Evolutionary conservation across 345 rosid genomes (phyloP), one percentile per base, ranked within the genome.

Genomic region (Acer campestre): DNA sequence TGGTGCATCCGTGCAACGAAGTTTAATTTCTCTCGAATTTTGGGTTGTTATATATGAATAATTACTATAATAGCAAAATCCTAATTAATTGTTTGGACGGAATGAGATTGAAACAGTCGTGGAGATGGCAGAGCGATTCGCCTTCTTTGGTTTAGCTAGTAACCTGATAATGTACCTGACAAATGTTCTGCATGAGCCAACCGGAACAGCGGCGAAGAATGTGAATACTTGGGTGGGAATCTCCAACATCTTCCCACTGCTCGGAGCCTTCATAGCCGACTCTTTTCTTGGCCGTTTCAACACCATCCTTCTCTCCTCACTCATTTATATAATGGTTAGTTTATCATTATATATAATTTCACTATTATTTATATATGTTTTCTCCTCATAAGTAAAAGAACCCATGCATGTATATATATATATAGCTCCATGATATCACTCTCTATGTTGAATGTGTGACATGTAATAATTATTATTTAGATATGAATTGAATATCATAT

Each of bases 261-360:
- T 92, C 1, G 99, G 99, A 42, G 99, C 90, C 7, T 75, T 90
- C 65, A 40, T 92, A 10, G 99, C 98, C 1, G 99, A 95, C 67
- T 95, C 99, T 17, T 82, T 79, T 81, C 79, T 95, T 6, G 99
- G 99, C 75, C 96, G 99, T 8, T 94, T 93, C 88, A 90, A 85
- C 67, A 95, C 99, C 78, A 88, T 95, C 67, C 81, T 95, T 77
- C 77, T 89, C 0, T 67, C 98, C 53, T 81, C 99, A 10, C 8
- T 80, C 74, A 79, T 95, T 53, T 93, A 86, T 76, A 79, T 92
- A 46, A 17, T 79, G 83, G 98, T 92, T 62, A 38, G 72, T 31
- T 31, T 31, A 11, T 13, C 11, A 38, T 31, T 31, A 31, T 31
- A 31, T 31, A 31, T 31, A 31, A 31, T 31, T 31, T 31, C 6